Percentiles rank a stretch among this genome's conserved stretches.
phyloP scores from a whole-genome alignment of 2,329 filamentous ascomycete genomes.

The Mollisia scopiformis region DNA sequence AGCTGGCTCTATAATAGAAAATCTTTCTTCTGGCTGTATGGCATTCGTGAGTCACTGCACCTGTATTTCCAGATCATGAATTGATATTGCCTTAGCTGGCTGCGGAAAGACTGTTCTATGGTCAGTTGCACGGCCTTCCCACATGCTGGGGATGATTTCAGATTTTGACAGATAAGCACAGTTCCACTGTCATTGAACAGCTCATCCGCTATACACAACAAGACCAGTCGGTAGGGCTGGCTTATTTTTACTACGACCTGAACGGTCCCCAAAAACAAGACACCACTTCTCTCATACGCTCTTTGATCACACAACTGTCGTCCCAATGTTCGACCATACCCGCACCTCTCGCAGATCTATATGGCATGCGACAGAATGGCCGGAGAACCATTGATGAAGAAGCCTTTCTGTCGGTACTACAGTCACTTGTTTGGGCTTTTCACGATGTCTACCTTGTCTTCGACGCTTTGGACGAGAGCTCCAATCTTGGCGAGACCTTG shows the following conservation, averaged over 20 bases:
- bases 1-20: conserved; percentile 32
- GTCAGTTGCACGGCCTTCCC: conserved; percentile 18
- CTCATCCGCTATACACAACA: conserved; percentile 19
- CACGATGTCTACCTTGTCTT: conserved; percentile 9
- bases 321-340: background rate
- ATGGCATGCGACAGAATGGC: background rate
- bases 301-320: background rate
- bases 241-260: conserved; percentile 33
- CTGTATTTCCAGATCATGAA: too few relatives aligned
- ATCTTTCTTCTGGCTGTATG: conserved; percentile 45
- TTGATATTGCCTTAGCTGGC: too few relatives aligned
- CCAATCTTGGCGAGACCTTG: background rate
- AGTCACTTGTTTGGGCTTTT: conserved; percentile 32
- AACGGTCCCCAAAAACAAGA: conserved; percentile 23
- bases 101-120: conserved; percentile 45
- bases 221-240: conserved; percentile 24
- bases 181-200: conserved; percentile 39
- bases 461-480: conserved; percentile 3
- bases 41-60: too few relatives aligned
- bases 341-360: background rate
- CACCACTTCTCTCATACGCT: conserved; percentile 24
- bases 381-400: conserved; percentile 27
- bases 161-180: background rate
- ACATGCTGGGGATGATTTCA: background rate
- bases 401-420: background rate